Percentiles rank a stretch among this genome's conserved stretches.
These are phyloP conservation scores for Ophiobolus disseminans DNA, from an alignment of 2,329 filamentous ascomycete genomes.

Conservation along the genomic window DNA sequence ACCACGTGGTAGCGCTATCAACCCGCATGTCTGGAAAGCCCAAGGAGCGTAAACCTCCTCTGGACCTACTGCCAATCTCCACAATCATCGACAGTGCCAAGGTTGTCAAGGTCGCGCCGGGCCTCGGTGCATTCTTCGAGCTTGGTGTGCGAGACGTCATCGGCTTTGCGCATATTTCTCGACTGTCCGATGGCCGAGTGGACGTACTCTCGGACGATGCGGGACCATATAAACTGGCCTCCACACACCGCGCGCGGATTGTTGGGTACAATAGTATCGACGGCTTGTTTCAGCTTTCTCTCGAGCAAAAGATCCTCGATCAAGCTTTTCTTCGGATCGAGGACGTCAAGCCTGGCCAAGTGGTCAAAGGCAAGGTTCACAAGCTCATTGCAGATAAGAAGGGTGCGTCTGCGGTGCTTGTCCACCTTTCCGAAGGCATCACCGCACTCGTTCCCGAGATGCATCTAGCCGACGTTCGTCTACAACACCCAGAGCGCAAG, in stretches of 20 bases:
- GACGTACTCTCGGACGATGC: conserved; percentile 79
- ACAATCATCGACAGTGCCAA: conserved; percentile 78
- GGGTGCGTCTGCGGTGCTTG: conserved; percentile 81
- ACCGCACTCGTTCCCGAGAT: conserved; percentile 86
- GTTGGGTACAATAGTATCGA: conserved; percentile 88
- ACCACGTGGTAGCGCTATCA: conserved; percentile 77
- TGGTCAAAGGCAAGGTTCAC: conserved; percentile 83
- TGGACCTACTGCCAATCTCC: conserved; percentile 71
- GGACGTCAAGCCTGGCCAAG: conserved; percentile 80
- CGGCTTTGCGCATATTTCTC: conserved; percentile 95
- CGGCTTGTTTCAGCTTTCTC: conserved; percentile 82
- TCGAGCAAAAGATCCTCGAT: conserved; percentile 81
- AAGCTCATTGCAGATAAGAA: conserved; percentile 79
- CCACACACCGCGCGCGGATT: conserved; percentile 80
- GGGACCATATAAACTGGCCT: conserved; percentile 79
- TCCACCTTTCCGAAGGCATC: conserved; percentile 86
- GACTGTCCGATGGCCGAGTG: conserved; percentile 87
- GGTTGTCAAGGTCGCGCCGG: conserved; percentile 78
- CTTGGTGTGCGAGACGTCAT: conserved; percentile 70
- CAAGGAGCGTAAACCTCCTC: conserved; percentile 60
- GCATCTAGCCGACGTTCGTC: conserved; percentile 84
- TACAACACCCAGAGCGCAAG: conserved; percentile 95
- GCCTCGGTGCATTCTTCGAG: conserved; percentile 81
- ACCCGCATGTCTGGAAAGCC: conserved; percentile 46
- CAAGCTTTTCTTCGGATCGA: conserved; percentile 92